Base-by-base conservation (phyloP, 352 stramenopile genomes). In the Globisporangium barbulae region DNA sequence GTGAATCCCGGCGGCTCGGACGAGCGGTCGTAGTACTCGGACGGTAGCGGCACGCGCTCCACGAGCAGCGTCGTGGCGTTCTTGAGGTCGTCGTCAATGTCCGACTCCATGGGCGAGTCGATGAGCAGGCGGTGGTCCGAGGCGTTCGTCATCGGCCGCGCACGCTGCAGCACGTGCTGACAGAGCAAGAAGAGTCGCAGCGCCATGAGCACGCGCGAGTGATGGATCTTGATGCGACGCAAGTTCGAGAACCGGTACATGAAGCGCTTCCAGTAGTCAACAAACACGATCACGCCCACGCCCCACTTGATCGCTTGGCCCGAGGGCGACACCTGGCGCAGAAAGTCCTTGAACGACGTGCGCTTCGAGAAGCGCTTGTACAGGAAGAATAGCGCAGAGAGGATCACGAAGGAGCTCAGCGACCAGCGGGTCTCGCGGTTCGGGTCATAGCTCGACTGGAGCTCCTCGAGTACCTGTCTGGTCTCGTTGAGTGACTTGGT, bases 31-130 rank as follows among this genome's bases (percentile, higher is more conserved):
- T 96, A 90, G 69, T 89, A 93, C 70, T 96, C 87, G 49, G 80
- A 72, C 44, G 87, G 87, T 1, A 96, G 71, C 10, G 87, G 87
- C 59, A 96, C 87, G 21, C 83, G 73, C 54, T 96, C 85, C 10
- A 96, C 73, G 21, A 96, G 70, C 53, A 96, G 61, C 19, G 79
- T 77, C 49, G 84, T 94, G 30, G 87, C 87, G 53, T 91, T 92
- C 67, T 96, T 96, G 37, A 93, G 60, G 64, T 96, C 81, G 63
- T 96, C 87, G 55, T 96, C 86, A 65, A 96, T 96, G 63, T 95
- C 87, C 42, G 84, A 78, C 56, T 93, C 84, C 71, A 92, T 91
- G 1, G 87, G 87, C 56, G 84, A 81, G 67, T 93, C 84, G 63
- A 95, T 95, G 41, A 95, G 65, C 8, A 95, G 66, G 8, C 87